phyloP scores from a whole-genome alignment of 345 rosid genomes.

The Pistacia integerrima region DNA sequence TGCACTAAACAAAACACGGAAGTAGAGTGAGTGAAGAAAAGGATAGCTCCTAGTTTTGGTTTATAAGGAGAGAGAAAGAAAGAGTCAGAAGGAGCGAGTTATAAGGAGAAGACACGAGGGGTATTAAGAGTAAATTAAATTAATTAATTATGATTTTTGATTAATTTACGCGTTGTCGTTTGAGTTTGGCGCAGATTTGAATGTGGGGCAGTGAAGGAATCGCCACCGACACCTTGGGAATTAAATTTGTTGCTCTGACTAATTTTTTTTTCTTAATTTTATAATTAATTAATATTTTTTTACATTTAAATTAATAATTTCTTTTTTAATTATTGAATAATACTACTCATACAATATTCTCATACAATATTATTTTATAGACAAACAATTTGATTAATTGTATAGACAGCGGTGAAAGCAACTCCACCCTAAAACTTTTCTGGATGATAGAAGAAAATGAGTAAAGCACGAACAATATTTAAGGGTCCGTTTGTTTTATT shows the following conservation, averaged over 20 bases:
- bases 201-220: slow-evolving; percentile 10
- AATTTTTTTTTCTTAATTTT: not conserved
- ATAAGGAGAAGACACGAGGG: not conserved
- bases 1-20: slow-evolving; percentile 6
- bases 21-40: too few species aligned
- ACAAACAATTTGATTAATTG: too few species aligned
- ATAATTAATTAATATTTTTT: not conserved
- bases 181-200: slow-evolving; percentile 12
- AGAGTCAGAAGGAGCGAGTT: not conserved
- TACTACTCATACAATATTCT: too few species aligned
- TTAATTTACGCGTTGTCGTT: not conserved
- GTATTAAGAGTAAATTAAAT: not conserved
- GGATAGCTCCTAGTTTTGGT: too few species aligned
- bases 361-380: too few species aligned
- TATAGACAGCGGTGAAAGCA: too few species aligned
- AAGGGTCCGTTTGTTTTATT: too few species aligned
- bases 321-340: too few species aligned
- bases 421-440: too few species aligned
- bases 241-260: not conserved
- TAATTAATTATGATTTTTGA: not conserved
- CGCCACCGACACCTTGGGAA: slow-evolving; percentile 30
- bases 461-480: too few species aligned
- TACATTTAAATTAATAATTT: too few species aligned
- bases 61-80: not conserved
- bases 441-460: too few species aligned